Evolutionary conservation across 164 flowering plant genomes (phyloP), one percentile per base, ranked within the genome.

Genomic region (Hamamelis virginiana): DNA sequence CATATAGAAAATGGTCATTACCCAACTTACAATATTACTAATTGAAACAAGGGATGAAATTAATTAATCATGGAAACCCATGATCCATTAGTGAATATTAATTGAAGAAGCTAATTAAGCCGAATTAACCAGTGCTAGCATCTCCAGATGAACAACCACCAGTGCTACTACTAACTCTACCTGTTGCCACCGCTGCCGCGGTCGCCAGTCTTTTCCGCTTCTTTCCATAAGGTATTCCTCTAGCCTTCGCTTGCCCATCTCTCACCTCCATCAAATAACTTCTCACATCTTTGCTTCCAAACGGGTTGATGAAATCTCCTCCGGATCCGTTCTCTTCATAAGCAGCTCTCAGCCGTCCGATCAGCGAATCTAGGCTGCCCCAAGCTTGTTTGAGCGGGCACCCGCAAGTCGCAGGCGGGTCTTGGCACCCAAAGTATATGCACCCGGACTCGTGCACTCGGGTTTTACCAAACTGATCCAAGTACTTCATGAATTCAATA

Each of bases 401-500:
- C 3, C 78, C 55, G 45, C 84, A 81, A 0, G 80, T 76, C 11
- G 77, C 78, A 1, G 84, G 78, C 13, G 80, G 84, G 62, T 64
- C 72, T 4, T 77, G 76, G 38, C 76, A 76, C 9, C 84, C 84
- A 44, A 78, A 81, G 48, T 64, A 81, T 64, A 69, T 47, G 68
- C 84, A 81, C 12, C 79, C 79, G 1, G 57, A 8, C 0, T 62
- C 22, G 72, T 81, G 84, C 2, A 81, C 81, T 64, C 78, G 78
- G 15, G 84, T 81, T 53, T 81, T 81, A 10, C 84, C 84, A 41
- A 81, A 81, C 70, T 78, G 81, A 65, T 81, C 84, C 46, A 81
- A 67, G 64, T 81, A 81, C 67, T 67, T 76, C 64, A 81, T 59
- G 78, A 81, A 81, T 51, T 81, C 84, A 8, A 81, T 69, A 0